These are phyloP conservation scores for Hyaloscypha finlandica DNA, from an alignment of 495 filamentous ascomycete species.

Conservation along the genomic window DNA sequence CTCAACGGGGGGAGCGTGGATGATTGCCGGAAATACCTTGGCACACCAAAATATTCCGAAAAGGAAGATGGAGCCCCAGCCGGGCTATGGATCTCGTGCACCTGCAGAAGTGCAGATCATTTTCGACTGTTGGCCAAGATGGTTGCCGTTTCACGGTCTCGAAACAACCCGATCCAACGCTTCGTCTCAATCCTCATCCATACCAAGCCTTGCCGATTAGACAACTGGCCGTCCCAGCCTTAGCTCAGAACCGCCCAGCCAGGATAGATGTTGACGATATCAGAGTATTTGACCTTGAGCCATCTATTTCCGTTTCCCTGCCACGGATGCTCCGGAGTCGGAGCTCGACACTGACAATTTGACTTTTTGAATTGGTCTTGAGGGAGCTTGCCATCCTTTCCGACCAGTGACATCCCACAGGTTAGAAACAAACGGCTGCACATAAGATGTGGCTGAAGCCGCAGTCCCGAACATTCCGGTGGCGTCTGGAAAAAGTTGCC, in stretches of 20 bases:
- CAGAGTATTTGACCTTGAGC: not conserved
- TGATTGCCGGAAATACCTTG: not conserved
- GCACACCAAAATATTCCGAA: not conserved
- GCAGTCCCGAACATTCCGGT: not conserved
- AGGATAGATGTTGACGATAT: not conserved
- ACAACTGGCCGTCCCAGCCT: not conserved
- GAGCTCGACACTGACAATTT: not conserved
- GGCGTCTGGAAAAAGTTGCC: not conserved
- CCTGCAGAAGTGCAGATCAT: not conserved
- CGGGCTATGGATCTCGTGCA: not conserved
- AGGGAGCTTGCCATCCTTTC: not conserved
- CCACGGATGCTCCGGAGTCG: not conserved
- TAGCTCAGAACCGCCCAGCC: too few relatives aligned
- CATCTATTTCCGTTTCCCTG: not conserved
- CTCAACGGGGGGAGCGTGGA: not conserved
- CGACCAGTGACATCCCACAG: not conserved
- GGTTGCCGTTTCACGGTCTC: not conserved
- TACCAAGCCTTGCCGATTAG: not conserved
- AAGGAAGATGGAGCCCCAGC: not conserved
- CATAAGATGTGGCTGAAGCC: not conserved
- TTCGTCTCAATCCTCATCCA: not conserved
- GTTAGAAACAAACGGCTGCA: not conserved
- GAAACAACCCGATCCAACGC: not conserved
- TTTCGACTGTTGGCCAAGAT: not conserved
- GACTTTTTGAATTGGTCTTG: not conserved